phyloP scores from a whole-genome alignment of 2,329 filamentous ascomycete species.

The Onygenales sp. region DNA sequence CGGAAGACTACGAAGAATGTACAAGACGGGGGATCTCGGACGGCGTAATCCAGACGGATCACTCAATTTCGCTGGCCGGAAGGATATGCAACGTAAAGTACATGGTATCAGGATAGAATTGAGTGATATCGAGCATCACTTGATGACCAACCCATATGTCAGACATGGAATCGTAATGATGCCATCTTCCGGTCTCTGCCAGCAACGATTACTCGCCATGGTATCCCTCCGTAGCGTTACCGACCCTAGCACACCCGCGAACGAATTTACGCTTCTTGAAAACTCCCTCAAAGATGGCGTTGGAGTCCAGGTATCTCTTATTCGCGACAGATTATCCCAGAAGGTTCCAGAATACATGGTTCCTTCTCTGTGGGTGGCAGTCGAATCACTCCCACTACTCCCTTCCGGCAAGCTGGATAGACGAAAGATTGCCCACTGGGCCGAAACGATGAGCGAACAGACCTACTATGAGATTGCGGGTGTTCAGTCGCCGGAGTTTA shows the following conservation, averaged over 20 bases:
- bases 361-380: constrained; percentile 36
- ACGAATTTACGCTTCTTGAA: background rate
- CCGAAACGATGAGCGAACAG: constrained; percentile 18
- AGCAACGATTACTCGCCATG: background rate
- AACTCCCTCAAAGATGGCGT: background rate
- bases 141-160: constrained; percentile 2
- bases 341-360: constrained; percentile 34
- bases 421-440: constrained; percentile 16
- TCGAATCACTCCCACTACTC: constrained; percentile 35
- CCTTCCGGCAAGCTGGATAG: constrained; percentile 39
- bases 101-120: constrained; percentile 20
- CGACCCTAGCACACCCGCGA: background rate
- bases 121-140: constrained; percentile 18
- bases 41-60: constrained; percentile 16
- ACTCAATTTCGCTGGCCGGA: constrained; percentile 17
- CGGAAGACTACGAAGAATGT: constrained; percentile 8
- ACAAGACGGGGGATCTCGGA: constrained; percentile 22
- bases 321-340: constrained; percentile 20
- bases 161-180: background rate
- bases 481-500: background rate
- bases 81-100: constrained; percentile 21
- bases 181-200: background rate
- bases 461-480: constrained; percentile 13
- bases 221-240: background rate
- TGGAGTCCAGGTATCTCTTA: constrained; percentile 13